Evolutionary conservation across 164 flowering plant genomes (phyloP), one percentile per base, ranked within the genome.

Genomic region (Magnolia sinica): DNA sequence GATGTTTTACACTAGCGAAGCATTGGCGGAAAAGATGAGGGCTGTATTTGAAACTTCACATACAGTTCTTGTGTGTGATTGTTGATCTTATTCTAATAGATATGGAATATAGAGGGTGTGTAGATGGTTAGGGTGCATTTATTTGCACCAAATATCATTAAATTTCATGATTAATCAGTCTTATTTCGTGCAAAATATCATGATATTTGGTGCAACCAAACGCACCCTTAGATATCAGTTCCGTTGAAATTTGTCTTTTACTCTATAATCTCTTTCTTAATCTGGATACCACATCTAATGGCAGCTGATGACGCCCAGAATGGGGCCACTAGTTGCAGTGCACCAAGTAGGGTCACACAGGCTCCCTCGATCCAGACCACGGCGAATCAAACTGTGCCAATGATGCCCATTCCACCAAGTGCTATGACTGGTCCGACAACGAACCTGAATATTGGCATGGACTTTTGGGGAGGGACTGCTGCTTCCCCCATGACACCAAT

Each of bases 391-490:
- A 64, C 72, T 73, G 70, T 75, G 80, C 68, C 69, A 50, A 50
- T 75, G 23, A 68, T 80, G 79, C 24, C 77, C 50, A 14, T 82
- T 68, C 82, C 82, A 64, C 80, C 80, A 72, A 78, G 49, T 68
- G 75, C 77, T 55, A 68, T 69, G 58, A 52, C 82, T 64, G 82
- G 82, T 64, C 82, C 85, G 8, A 66, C 85, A 73, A 82, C 85
- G 64, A 82, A 80, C 50, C 77, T 82, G 49, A 80, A 82, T 73
- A 82, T 82, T 55, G 85, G 85, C 72, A 80, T 82, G 82, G 81
- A 80, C 76, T 82, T 77, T 20, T 82, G 85, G 85, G 82, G 82
- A 55, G 81, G 77, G 58, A 63, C 76, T 76, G 78, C 80, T 45
- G 69, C 80, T 31, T 31, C 82, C 52, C 51, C 77, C 16, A 73